Evolutionary conservation across 129 eudicot species (phyloP), one percentile per base, ranked within the genome.

Genomic region (Dittrichia graveolens): DNA sequence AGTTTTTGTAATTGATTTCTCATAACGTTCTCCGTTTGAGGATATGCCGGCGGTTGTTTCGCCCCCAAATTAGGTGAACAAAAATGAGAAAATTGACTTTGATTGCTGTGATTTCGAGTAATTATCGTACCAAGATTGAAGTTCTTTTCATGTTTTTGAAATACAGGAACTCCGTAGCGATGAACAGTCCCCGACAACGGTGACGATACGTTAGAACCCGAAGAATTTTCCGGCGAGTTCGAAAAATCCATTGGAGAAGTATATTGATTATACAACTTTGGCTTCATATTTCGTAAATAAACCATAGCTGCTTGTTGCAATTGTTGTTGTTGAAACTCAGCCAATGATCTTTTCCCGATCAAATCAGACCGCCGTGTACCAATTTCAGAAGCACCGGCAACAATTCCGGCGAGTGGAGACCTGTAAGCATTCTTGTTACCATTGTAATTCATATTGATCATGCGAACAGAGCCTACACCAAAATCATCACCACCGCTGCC

Each of bases 1-100:
- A 94, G 75, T 58, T 90, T 95, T 6, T 77, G 89, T 3, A 93
- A 59, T 5, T 78, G 81, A 12, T 79, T 83, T 85, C 83, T 76
- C 91, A 85, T 84, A 58, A 80, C 79, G 6, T 76, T 78, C 53
- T 83, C 91, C 67, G 81, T 52, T 13, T 83, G 79, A 42, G 62
- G 49, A 37, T 8, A 15, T 3, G 49, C 73, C 18, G 64, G 34
- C 58, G 57, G 13, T 16, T 50, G 43, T 76, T 73, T 55, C 42
- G 71, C 37, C 2, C n/a, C 13, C 38, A 57, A 67, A 48, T 67
- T 74, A 40, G 74, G 49, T 7, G 58, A 46, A 4, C 71, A 48
- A 52, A 67, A 64, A 6, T 61, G 62, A 4, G 62, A 38, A 57
- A 10, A 57, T 13, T 57, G 44, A 43, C 54, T 45, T 7, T 73